phyloP scores from a whole-genome alignment of 2,329 filamentous ascomycete genomes.

The Aspergillus sp. region DNA sequence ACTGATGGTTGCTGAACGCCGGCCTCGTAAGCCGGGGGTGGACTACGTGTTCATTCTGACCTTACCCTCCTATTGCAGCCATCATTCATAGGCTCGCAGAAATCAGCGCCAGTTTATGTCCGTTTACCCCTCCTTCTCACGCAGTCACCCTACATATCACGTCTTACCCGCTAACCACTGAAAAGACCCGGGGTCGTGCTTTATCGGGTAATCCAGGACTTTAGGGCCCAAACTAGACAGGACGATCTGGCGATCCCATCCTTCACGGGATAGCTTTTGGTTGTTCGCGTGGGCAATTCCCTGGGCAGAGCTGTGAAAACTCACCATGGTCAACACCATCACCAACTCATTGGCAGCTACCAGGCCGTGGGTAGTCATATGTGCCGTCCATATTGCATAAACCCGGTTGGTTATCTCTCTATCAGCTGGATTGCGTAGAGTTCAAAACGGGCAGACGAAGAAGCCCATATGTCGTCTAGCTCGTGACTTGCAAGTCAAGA shows the following conservation, averaged over 20 bases:
- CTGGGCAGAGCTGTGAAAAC: neutral
- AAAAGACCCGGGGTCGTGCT: constrained; percentile 5
- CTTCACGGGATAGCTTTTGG: constrained; percentile 11
- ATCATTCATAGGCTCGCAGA: constrained; percentile 7
- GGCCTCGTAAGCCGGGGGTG: constrained; percentile 5
- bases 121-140: constrained; percentile 13
- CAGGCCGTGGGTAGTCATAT: neutral
- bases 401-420: neutral
- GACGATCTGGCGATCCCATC: constrained; percentile 25
- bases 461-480: neutral
- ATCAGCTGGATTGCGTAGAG: neutral
- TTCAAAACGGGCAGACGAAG: neutral
- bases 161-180: constrained; percentile 6
- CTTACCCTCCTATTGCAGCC: neutral
- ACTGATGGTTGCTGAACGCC: constrained; percentile 2
- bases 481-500: constrained; percentile 3
- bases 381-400: neutral
- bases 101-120: neutral
- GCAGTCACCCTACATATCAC: constrained; percentile 11
- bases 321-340: neutral
- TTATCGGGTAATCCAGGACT: constrained; percentile 5
- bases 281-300: constrained; percentile 10
- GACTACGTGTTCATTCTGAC: constrained; percentile 4
- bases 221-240: constrained; percentile 5
- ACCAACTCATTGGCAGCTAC: neutral